Base-by-base conservation (phyloP, 768 basidiomycete genomes). In the Mycena filopes region DNA sequence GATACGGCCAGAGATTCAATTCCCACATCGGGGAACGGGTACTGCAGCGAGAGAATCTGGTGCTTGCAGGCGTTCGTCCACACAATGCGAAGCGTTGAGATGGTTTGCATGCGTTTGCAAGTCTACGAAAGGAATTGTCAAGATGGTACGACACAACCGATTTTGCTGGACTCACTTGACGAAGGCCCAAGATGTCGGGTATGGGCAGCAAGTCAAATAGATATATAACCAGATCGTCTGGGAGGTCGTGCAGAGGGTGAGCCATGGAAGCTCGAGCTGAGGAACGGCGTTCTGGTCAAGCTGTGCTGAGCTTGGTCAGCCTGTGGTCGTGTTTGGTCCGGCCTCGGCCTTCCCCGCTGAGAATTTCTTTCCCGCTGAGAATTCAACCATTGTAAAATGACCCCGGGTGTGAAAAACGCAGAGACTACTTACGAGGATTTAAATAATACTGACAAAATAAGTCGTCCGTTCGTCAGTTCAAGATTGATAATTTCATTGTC, bases 31-130 rank as follows among this genome's bases (percentile, higher is more conserved):
- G 85, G 81, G 65, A 89, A 90, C 0, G 90, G 89, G 59, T 83
- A 84, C 0, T 83, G 83, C 25, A 73, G 74, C 9, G 69, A 60
- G 3, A 87, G 72, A 51, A 90, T 80, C 47, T 84, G 79, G 49
- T 60, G 73, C 20, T 67, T 70, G 69, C 82, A 86, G 20, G 82
- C 84, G 46, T 82, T 82, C 18, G 79, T 80, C 90, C 90, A 91
- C 15, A 90, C 82, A 60, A 84, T 80, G 48, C 82, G 84, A 26
- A 85, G 77, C 8, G 72, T 74, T 1, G 86, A 84, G n/a, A 88
- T 63, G 12, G 69, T 57, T 41, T 73, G 70, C 31, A 90, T 70
- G n/a, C 80, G 79, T 67, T 75, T 84, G 66, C 85, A 90, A 56
- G 82, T 83, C 87, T 90, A 46, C 15, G 15, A 67, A 6, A 46